These are phyloP conservation scores for Paraphaeosphaeria minitans DNA, from an alignment of 2,329 filamentous ascomycete genomes.

Conservation along the genomic window DNA sequence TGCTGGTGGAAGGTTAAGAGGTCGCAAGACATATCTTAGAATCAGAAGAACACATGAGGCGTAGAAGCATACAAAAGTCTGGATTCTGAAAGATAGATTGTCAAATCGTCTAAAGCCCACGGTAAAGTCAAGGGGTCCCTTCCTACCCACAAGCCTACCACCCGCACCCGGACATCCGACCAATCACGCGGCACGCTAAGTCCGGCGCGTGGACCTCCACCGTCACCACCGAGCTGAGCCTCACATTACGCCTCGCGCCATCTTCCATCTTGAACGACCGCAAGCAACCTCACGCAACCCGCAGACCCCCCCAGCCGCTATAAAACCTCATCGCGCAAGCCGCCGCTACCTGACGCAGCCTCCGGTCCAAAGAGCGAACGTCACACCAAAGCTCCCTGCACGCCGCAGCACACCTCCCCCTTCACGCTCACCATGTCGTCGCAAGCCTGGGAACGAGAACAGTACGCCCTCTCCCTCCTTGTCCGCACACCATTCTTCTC, in stretches of 20 bases:
- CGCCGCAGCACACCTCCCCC: neutral
- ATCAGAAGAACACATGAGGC: no score
- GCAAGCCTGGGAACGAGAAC: conserved; percentile 16
- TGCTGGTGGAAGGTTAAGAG: no score
- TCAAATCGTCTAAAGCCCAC: neutral
- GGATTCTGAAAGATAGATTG: neutral
- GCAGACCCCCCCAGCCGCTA: neutral
- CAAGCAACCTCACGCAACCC: neutral
- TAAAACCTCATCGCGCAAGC: neutral
- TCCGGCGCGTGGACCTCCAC: conserved; percentile 1
- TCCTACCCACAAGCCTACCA: no score
- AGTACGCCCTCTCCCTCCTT: neutral
- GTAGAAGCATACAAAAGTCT: no score
- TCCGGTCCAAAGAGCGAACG: neutral
- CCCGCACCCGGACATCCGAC: neutral
- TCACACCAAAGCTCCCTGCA: neutral
- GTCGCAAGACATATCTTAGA: no score
- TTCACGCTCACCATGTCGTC: conserved; percentile 7
- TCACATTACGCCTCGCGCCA: neutral
- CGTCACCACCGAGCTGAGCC: conserved; percentile 4
- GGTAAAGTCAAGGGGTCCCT: no score
- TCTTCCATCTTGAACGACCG: neutral
- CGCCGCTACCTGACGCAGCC: neutral
- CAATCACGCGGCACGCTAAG: neutral
- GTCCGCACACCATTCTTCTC: no score